These are phyloP conservation scores for Boletales sp. DNA, from an alignment of 768 basidiomycete species.

Conservation along the genomic window DNA sequence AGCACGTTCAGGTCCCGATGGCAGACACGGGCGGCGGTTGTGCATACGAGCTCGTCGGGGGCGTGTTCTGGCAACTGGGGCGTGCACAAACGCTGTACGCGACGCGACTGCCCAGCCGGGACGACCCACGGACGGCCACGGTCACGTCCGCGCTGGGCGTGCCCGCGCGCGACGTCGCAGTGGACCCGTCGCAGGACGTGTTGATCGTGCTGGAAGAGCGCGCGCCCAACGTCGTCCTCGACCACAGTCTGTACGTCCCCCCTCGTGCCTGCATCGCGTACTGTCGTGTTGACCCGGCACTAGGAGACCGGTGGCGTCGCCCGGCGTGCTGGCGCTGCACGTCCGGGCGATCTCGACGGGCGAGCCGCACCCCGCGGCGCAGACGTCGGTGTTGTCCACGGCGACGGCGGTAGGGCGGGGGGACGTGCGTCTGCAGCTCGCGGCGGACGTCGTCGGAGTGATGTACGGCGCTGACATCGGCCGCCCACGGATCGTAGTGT, in stretches of 20 bases:
- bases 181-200: slow-evolving; percentile 61
- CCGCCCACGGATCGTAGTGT: slow-evolving; percentile 30
- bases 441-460: slow-evolving; percentile 50
- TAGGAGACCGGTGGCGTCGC: neutral
- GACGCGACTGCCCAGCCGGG: slow-evolving; percentile 18
- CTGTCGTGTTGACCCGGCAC: too few species aligned
- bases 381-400: slow-evolving; percentile 23
- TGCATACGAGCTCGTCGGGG: slow-evolving; percentile 61
- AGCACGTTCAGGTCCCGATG: slow-evolving; percentile 23
- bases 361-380: slow-evolving; percentile 41
- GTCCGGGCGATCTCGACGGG: slow-evolving; percentile 44
- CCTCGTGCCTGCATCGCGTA: too few species aligned
- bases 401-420: neutral
- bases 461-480: slow-evolving; percentile 34
- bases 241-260: slow-evolving; percentile 11
- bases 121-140: neutral
- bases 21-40: slow-evolving; percentile 32
- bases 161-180: slow-evolving; percentile 51
- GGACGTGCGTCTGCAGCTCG: slow-evolving; percentile 46
- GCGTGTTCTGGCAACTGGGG: slow-evolving; percentile 48
- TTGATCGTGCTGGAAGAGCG: slow-evolving; percentile 43
- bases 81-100: slow-evolving; percentile 21
- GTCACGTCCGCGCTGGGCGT: slow-evolving; percentile 37
- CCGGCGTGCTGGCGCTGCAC: slow-evolving; percentile 34
- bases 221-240: slow-evolving; percentile 3